A percentile compares a stretch with the other conserved stretches of the same genome.
Conservation (phyloP, 2,329 filamentous ascomycete genomes). For the Fusarium transvaalense region DNA sequence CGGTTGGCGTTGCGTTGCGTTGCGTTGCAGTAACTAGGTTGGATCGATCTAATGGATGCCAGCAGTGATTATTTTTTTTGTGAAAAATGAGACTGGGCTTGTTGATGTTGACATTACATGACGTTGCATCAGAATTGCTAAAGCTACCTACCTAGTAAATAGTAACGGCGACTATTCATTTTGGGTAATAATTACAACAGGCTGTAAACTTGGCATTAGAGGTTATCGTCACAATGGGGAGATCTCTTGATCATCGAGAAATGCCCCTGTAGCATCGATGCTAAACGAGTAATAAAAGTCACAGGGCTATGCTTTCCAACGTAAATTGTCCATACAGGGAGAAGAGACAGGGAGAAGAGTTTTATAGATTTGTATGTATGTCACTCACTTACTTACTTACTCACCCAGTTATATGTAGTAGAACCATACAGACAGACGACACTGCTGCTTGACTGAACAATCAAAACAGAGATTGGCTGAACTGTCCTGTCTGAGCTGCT, state of each 20-base stretch:
- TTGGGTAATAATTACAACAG: neutral
- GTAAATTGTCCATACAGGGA: conserved; percentile 15
- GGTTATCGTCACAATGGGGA: conserved; percentile 14
- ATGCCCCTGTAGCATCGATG: conserved; percentile 14
- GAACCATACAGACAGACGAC: neutral
- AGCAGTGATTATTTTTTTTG: conserved; percentile 17
- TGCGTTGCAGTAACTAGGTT: conserved; percentile 1
- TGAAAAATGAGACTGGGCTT: conserved; percentile 32
- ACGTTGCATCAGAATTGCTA: conserved; percentile 30
- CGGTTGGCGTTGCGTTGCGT: conserved; percentile 3
- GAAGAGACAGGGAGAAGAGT: conserved; percentile 8
- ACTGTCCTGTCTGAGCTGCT: neutral
- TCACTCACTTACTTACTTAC: neutral
- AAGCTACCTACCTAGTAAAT: conserved; percentile 26
- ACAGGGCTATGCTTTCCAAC: conserved; percentile 2
- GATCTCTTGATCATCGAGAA: conserved; percentile 25
- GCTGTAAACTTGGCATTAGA: neutral
- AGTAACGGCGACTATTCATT: conserved; percentile 20
- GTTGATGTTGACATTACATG: conserved; percentile 37
- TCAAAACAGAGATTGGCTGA: neutral
- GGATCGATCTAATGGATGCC: conserved; percentile 33
- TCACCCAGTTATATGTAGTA: neutral
- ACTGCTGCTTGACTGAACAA: too few relatives aligned
- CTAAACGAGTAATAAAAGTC: neutral
- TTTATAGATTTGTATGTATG: conserved; percentile 1